Conservation (phyloP, 2,329 filamentous ascomycete genomes). For the Coniochaeta sp. region DNA sequence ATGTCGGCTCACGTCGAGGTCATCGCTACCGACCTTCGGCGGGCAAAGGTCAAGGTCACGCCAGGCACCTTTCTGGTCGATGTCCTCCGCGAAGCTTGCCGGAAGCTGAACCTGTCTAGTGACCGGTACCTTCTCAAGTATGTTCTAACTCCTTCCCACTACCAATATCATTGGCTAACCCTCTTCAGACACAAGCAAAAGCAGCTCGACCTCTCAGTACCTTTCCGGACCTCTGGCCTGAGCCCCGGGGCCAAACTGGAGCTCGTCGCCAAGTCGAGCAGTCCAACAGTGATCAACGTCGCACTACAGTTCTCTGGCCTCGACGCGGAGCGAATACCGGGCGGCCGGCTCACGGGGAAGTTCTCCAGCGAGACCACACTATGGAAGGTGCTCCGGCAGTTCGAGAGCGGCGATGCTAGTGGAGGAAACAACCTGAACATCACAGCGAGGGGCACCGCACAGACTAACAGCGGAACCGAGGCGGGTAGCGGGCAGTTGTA, state of each 20-base stretch:
- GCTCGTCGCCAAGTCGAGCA: slow-evolving; percentile 79
- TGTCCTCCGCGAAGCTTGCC: slow-evolving; percentile 80
- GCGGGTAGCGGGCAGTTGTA: slow-evolving; percentile 67
- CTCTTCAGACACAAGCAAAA: slow-evolving; percentile 70
- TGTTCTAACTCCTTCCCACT: slow-evolving; percentile 13
- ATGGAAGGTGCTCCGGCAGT: slow-evolving; percentile 85
- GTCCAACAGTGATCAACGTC: slow-evolving; percentile 77
- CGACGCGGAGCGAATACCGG: slow-evolving; percentile 8
- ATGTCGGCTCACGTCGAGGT: slow-evolving; percentile 91
- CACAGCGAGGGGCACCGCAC: slow-evolving; percentile 72
- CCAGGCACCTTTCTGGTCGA: slow-evolving; percentile 78
- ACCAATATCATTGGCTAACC: slow-evolving; percentile 1
- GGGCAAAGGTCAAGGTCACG: slow-evolving; percentile 74
- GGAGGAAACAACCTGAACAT: slow-evolving; percentile 55
- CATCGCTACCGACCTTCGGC: slow-evolving; percentile 70
- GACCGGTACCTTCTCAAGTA: slow-evolving; percentile 79
- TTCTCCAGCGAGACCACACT: slow-evolving; percentile 82
- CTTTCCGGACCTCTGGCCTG: slow-evolving; percentile 77
- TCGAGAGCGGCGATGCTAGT: slow-evolving; percentile 58
- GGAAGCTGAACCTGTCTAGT: slow-evolving; percentile 66
- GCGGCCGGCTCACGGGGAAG: slow-evolving; percentile 59
- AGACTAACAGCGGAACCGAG: slow-evolving; percentile 44
- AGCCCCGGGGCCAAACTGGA: slow-evolving; percentile 84
- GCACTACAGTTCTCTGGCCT: slow-evolving; percentile 76
- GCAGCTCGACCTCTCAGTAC: slow-evolving; percentile 74